A percentile compares a stretch with the other conserved stretches of the same genome.
Evolutionary conservation across 805 yeast species (phyloP).

Genomic region (Ogataea dorogensis): DNA sequence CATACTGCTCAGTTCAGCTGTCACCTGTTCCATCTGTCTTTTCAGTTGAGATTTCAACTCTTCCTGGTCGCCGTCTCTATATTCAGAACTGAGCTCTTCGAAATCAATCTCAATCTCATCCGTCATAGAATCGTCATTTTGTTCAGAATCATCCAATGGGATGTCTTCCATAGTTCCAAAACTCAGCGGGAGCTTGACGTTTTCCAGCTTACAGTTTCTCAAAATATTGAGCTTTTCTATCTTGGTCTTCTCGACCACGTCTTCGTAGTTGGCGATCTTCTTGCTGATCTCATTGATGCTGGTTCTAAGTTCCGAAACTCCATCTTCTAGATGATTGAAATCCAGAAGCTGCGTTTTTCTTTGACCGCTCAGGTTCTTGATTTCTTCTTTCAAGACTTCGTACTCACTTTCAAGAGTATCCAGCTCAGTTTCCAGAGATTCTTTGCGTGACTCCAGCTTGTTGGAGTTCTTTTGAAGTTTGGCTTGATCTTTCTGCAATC

Average conservation of each 20-base stretch:
- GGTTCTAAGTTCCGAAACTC: slow-evolving; percentile 28
- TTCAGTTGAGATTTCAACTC: slow-evolving; percentile 27
- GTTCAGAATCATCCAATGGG: slow-evolving; percentile 53
- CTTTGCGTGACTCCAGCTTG: slow-evolving; percentile 35
- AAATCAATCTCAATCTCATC: slow-evolving; percentile 58
- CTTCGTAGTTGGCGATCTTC: slow-evolving; percentile 44
- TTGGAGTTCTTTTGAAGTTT: slow-evolving; percentile 37
- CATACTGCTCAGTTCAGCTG: slow-evolving; percentile 42
- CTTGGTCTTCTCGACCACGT: slow-evolving; percentile 50
- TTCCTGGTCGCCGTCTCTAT: slow-evolving; percentile 35
- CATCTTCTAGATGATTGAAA: slow-evolving; percentile 30
- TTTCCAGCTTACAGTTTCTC: slow-evolving; percentile 73
- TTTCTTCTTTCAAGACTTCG: slow-evolving; percentile 37
- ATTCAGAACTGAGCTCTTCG: slow-evolving; percentile 41
- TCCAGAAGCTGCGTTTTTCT: slow-evolving; percentile 18
- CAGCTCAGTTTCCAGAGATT: slow-evolving; percentile 32
- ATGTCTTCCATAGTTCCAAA: slow-evolving; percentile 61
- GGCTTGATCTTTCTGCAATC: slow-evolving; percentile 40
- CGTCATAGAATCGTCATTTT: slow-evolving; percentile 36
- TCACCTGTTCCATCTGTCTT: slow-evolving; percentile 35
- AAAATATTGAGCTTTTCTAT: slow-evolving; percentile 58
- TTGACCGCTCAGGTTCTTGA: slow-evolving; percentile 19
- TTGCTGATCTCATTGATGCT: slow-evolving; percentile 35
- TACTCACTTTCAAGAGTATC: slow-evolving; percentile 41
- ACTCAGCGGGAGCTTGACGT: slow-evolving; percentile 57